Base-by-base conservation (phyloP, 2,329 filamentous ascomycete species). In the Drechslerella coelobrocha region DNA sequence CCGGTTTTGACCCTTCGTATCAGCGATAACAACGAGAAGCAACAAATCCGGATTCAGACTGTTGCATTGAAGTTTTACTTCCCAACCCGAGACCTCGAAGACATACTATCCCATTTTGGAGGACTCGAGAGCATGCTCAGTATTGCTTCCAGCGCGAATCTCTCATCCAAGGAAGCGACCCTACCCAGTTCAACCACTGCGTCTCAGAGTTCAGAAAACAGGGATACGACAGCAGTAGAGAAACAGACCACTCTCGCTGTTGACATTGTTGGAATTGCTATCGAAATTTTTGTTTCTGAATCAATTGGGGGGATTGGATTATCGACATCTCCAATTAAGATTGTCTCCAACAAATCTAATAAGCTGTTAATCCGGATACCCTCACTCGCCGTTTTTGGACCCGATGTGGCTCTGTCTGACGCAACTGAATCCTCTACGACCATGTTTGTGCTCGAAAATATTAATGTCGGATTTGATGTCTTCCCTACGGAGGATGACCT, bases 61-160 rank as follows among this genome's bases (percentile, higher is more conserved):
- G 82, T 95, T 8, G 91, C 92, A 4, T 78, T 97, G 1, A 85
- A 88, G 66, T 78, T 96, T 8, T 85, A 87, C 62, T 79, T 97
- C 41, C 90, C 97, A 76, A 81, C 97, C 14, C 88, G 89, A 73
- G 85, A 86, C 61, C 80, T 97, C 21, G 94, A 97, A 75, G 92
- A 96, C 75, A 90, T 90, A 0, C 87, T 97, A 68, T 86, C 86
- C 61, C 91, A 90, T 83, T 92, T 97, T 79, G 94, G 94, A 34
- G 94, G 94, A 0, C 81, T 99, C 45, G 96, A 92, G 78, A 91
- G 92, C 73, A 89, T 99, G 56, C 81, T 99, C 45, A 95, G 94
- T 73, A 77, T 80, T 76, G 77, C 74, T n/a, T 52, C 77, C 75
- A 62, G 34, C 39, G 14, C 77, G 3, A 78, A 77, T 26, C 75